phyloP scores from a whole-genome alignment of 257 asterid genomes.

The Solanum clarkiae region DNA sequence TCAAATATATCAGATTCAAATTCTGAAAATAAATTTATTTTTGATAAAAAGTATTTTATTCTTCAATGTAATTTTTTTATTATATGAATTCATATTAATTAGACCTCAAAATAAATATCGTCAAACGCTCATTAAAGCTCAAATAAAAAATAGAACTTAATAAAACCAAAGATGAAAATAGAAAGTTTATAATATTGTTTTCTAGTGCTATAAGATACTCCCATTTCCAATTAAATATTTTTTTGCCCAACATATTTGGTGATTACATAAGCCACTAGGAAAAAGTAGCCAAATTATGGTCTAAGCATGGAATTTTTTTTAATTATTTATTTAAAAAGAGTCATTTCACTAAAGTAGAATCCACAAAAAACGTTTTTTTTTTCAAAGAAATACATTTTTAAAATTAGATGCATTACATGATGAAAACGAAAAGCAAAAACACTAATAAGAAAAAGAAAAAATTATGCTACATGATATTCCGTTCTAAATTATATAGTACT shows the following conservation, averaged over 20 bases:
- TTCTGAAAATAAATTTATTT: fast-evolving
- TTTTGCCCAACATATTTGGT: background rate
- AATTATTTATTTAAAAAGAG: too few species aligned
- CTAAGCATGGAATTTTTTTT: background rate
- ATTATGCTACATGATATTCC: background rate
- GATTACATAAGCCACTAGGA: background rate
- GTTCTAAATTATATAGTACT: background rate
- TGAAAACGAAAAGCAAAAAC: background rate
- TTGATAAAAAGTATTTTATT: background rate
- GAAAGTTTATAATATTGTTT: background rate
- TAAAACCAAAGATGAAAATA: background rate
- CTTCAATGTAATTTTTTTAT: background rate
- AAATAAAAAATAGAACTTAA: background rate
- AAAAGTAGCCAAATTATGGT: background rate
- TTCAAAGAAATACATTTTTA: background rate
- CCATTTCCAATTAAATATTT: background rate
- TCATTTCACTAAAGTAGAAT: background rate
- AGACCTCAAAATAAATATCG: background rate
- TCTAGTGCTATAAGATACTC: background rate
- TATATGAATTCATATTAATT: background rate
- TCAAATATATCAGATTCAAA: too few species aligned
- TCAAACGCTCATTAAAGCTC: background rate
- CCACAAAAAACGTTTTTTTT: background rate
- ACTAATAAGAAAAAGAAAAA: background rate
- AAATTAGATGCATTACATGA: background rate